Base-by-base conservation (phyloP, 2,329 filamentous ascomycete species). In the Cytospora piceae region DNA sequence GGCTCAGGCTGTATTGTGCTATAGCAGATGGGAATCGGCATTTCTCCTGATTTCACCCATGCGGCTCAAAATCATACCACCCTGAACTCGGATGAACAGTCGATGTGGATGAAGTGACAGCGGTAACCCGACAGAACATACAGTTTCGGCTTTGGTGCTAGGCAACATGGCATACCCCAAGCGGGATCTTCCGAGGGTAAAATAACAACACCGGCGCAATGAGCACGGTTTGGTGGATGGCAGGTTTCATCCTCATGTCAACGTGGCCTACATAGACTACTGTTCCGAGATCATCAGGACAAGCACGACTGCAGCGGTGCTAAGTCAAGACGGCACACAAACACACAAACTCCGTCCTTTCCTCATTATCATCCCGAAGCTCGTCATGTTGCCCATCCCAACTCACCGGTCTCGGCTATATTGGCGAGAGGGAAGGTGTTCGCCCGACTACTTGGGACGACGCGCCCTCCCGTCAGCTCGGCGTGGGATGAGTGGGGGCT, bases 1-100 rank as follows among this genome's bases (percentile, higher is more conserved):
- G 4, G 3, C 4, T 68, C 77, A 75, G n/a, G 77, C 74, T 8
- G 71, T 81, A 9, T 82, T 77, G 73, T 78, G 77, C 51, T 81
- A 80, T 66, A 77, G 77, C 54, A 79, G 79, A 1, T 82, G 77
- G 78, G 78, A 81, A 63, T 80, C 76, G 64, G 78, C 80, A n/a
- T 2, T 14, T 2, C 20, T n/a, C 24, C 11, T 15, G 15, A 8
- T n/a, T 34, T 11, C 24, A 34, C 52, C 29, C 7, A 27, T 22
- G 46, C 46, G 46, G 46, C 46, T 24, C 8, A 24, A 22, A 49
- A 49, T 49, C 46, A 49, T 20, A 71, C 72, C 3, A 64, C 72
- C 51, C 24, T 27, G 24, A 32, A n/a, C 4, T 32, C 15, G 15
- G 27, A 29, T 34, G 22, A 22, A 5, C 37, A n/a, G 55, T 24